Conservation (phyloP, 2,329 filamentous ascomycete species). For the Arthrobotrys conoides region DNA sequence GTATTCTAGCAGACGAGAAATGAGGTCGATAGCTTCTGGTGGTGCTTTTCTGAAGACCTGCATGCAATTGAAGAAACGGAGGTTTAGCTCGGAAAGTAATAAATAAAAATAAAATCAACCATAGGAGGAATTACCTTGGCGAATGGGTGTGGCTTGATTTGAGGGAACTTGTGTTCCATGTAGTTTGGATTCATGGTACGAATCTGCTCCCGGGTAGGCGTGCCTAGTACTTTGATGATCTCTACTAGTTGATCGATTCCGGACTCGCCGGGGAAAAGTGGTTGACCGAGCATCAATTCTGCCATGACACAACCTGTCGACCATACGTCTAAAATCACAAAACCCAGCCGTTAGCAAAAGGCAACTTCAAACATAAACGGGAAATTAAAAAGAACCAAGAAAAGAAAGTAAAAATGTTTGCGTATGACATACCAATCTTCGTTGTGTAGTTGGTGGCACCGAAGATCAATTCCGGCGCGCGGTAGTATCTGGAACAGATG, state of each 20-base stretch:
- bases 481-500: conserved; percentile 99
- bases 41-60: conserved; percentile 97
- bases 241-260: conserved; percentile 98
- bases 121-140: conserved; percentile 77
- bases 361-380: neutral
- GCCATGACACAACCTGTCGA: conserved; percentile 99
- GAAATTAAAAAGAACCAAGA: neutral
- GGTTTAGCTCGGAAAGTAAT: neutral
- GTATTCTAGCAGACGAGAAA: conserved; percentile 93
- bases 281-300: conserved; percentile 97
- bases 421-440: conserved; percentile 86
- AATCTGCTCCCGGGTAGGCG: conserved; percentile 96
- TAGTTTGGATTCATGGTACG: conserved; percentile 99
- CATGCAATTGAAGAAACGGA: conserved; percentile 64
- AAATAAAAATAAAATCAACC: neutral
- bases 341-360: conserved; percentile 40
- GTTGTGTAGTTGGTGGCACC: conserved; percentile 99
- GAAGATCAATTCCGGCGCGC: conserved; percentile 97
- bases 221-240: conserved; percentile 99
- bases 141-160: conserved; percentile 99
- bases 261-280: conserved; percentile 96
- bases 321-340: conserved; percentile 84
- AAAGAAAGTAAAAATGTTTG: conserved; percentile 7
- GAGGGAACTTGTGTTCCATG: conserved; percentile 99
- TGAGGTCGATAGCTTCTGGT: conserved; percentile 91